Evolutionary conservation across 2,329 filamentous ascomycete species (phyloP).

Genomic region (Cladosporium sphaerospermum): DNA sequence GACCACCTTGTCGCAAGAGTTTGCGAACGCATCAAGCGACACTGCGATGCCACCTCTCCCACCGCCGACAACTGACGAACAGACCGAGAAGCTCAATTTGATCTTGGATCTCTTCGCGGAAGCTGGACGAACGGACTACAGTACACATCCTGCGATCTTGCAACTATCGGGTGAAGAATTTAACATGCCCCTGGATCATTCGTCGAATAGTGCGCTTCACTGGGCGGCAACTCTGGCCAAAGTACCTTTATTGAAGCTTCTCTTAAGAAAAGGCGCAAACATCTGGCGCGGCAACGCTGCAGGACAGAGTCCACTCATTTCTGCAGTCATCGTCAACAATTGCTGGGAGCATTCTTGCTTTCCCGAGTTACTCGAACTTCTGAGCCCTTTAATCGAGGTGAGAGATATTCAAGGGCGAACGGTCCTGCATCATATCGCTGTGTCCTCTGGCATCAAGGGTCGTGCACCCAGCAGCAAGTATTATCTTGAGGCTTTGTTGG

Average conservation of each 20-base stretch:
- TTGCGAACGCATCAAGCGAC: slow-evolving; percentile 44
- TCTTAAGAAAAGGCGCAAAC: slow-evolving; percentile 79
- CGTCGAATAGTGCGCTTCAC: slow-evolving; percentile 83
- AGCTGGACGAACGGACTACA: slow-evolving; percentile 60
- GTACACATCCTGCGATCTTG: slow-evolving; percentile 69
- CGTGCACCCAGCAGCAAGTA: slow-evolving; percentile 87
- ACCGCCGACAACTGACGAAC: slow-evolving; percentile 53
- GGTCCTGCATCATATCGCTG: slow-evolving; percentile 90
- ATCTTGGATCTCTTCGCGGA: slow-evolving; percentile 67
- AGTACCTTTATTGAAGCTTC: slow-evolving; percentile 69
- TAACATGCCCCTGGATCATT: slow-evolving; percentile 85
- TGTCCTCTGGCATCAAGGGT: slow-evolving; percentile 92
- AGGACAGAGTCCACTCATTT: slow-evolving; percentile 88
- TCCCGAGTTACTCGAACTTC: slow-evolving; percentile 78
- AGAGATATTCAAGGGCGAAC: slow-evolving; percentile 84
- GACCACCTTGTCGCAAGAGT: slow-evolving; percentile 28
- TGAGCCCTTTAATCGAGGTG: slow-evolving; percentile 85
- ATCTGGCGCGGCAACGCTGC: slow-evolving; percentile 82
- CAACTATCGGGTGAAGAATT: slow-evolving; percentile 73
- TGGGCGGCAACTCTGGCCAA: slow-evolving; percentile 93
- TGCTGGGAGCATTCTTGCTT: slow-evolving; percentile 89
- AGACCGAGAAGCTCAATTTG: slow-evolving; percentile 73
- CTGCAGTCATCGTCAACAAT: slow-evolving; percentile 87
- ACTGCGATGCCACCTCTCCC: slow-evolving; percentile 60
- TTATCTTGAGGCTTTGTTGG: slow-evolving; percentile 87